Evolutionary conservation across 805 yeast species (phyloP).

Genomic region (Kuraishia floccosa): DNA sequence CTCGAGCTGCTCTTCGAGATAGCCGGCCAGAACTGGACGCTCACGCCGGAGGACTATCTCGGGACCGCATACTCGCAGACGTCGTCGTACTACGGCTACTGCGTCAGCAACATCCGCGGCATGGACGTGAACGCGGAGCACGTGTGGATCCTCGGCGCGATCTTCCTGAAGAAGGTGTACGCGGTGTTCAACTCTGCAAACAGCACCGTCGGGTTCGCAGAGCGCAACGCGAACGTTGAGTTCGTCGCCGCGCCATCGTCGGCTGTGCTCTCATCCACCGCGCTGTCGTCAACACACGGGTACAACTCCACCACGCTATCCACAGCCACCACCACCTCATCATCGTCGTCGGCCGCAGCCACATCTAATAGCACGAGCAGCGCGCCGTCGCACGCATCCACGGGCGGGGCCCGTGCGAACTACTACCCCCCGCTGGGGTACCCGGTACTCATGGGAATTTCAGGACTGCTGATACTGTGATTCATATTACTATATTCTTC

Average conservation of each 20-base stretch:
- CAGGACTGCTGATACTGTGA: no score
- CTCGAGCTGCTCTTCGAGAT: conserved; percentile 27
- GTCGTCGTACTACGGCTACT: conserved; percentile 31
- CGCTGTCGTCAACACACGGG: no score
- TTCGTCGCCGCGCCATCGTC: conserved; percentile 7
- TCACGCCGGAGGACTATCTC: conserved; percentile 30
- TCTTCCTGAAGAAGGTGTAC: conserved; percentile 43
- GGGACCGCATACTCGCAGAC: conserved; percentile 31
- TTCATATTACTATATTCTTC: no score
- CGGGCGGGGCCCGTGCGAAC: no score
- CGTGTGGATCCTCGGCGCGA: conserved; percentile 56
- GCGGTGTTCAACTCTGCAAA: conserved; percentile 44
- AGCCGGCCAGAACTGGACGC: conserved; percentile 31
- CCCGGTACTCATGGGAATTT: no score
- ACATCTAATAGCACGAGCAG: no score
- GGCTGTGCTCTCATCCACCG: no score
- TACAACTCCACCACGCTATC: no score
- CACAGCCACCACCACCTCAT: not conserved
- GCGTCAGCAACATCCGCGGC: conserved; percentile 60
- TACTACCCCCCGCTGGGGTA: no score
- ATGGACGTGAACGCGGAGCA: conserved; percentile 23
- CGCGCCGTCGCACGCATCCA: no score
- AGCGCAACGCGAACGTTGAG: conserved; percentile 19
- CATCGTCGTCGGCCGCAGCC: not conserved
- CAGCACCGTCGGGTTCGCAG: conserved; percentile 43